Evolutionary conservation across 1,284 basidiomycete species (phyloP).

Genomic region (Puccinia coronata): DNA sequence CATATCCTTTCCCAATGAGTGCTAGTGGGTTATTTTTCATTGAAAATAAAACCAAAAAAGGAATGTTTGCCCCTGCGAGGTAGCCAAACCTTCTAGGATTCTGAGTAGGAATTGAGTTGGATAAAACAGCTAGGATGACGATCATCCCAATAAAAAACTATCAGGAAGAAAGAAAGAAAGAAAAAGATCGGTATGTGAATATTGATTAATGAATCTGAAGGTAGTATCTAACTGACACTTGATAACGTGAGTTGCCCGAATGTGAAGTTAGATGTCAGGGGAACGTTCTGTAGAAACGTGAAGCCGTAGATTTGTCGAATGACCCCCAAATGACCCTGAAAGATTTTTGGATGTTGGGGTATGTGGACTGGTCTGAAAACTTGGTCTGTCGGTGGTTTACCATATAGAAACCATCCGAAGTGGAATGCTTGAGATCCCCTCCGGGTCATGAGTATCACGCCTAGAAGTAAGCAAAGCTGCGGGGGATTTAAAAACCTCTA

Average conservation of each 20-base stretch:
- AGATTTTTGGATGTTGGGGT: neutral
- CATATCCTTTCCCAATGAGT: conserved; percentile 46
- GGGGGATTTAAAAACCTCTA: neutral
- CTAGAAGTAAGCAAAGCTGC: conserved; percentile 11
- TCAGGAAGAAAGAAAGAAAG: neutral
- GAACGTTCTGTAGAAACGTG: conserved; percentile 46
- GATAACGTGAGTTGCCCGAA: conserved; percentile 27
- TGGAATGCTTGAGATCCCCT: conserved; percentile 33
- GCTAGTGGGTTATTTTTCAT: conserved; percentile 47
- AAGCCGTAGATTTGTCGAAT: conserved; percentile 39
- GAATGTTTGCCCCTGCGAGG: conserved; percentile 32
- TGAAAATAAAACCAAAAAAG: conserved; percentile 39
- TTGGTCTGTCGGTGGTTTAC: conserved; percentile 8
- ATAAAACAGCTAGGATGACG: conserved; percentile 28
- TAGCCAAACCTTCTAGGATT: conserved; percentile 42
- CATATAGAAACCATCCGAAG: conserved; percentile 44
- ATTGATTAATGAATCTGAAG: neutral
- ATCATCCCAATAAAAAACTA: conserved; percentile 41
- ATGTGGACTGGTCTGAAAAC: neutral
- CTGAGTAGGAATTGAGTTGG: conserved; percentile 17
- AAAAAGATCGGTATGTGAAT: neutral
- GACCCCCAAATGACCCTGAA: neutral
- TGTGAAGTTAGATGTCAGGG: conserved; percentile 8
- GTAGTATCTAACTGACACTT: conserved; percentile 12
- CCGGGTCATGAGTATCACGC: conserved; percentile 22